A percentile compares a stretch with the other conserved stretches of the same genome.
phyloP scores from a whole-genome alignment of 192 early-diverging fungal species.

The Funneliformis geosporum region DNA sequence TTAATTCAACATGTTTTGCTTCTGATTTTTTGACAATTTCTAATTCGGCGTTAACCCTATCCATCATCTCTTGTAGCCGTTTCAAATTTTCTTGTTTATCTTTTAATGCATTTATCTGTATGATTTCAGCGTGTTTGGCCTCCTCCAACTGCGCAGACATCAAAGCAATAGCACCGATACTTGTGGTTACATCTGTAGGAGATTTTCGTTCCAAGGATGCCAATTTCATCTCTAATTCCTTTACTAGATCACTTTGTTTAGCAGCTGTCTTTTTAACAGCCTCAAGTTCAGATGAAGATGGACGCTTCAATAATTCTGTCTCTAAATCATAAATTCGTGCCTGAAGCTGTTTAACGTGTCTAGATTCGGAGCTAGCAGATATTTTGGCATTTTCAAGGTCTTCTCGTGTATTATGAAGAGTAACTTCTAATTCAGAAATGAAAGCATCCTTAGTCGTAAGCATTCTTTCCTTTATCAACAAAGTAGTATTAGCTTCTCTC shows the following conservation, averaged over 20 bases:
- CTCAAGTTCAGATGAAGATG: neutral
- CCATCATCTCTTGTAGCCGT: neutral
- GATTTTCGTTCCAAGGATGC: neutral
- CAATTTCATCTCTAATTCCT: neutral
- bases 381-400: slow-evolving; percentile 10
- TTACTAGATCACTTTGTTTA: neutral
- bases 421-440: neutral
- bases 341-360: neutral
- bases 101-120: neutral
- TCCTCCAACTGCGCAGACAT: neutral
- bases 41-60: neutral
- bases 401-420: neutral
- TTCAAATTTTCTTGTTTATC: neutral
- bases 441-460: neutral
- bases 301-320: neutral
- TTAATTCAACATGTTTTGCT: neutral
- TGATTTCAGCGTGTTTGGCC: neutral
- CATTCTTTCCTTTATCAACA: neutral
- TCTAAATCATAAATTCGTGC: neutral
- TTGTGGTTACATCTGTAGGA: neutral
- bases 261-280: neutral
- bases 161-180: neutral
- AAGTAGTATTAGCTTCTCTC: neutral
- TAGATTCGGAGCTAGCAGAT: neutral
- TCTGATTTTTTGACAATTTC: neutral